Evolutionary conservation across 805 yeast species (phyloP).

Genomic region (Ogataea philodendri): DNA sequence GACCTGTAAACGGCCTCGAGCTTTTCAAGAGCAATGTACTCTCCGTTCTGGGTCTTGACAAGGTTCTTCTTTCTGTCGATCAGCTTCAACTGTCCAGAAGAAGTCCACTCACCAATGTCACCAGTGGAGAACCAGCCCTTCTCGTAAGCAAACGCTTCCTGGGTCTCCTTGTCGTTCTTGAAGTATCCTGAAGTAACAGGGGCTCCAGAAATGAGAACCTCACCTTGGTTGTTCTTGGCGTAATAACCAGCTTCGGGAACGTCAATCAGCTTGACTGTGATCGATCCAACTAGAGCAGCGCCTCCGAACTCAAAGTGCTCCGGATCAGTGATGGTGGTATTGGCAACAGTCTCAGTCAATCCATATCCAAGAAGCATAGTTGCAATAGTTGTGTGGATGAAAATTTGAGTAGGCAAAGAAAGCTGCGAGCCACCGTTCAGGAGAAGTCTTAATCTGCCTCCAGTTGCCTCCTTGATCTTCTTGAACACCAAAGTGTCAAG

Average conservation of each 20-base stretch:
- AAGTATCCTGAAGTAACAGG: slow-evolving; percentile 75
- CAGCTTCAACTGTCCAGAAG: slow-evolving; percentile 72
- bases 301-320: slow-evolving; percentile 66
- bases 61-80: slow-evolving; percentile 95
- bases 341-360: slow-evolving; percentile 93
- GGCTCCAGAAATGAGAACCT: slow-evolving; percentile 75
- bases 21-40: slow-evolving; percentile 95
- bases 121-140: slow-evolving; percentile 97
- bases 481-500: slow-evolving; percentile 78
- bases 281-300: slow-evolving; percentile 79
- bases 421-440: slow-evolving; percentile 95
- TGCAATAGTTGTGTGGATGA: slow-evolving; percentile 70
- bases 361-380: slow-evolving; percentile 96
- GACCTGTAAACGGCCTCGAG: slow-evolving; percentile 90
- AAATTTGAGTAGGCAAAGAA: slow-evolving; percentile 75
- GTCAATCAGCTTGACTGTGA: slow-evolving; percentile 86
- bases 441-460: slow-evolving; percentile 73
- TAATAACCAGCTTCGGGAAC: slow-evolving; percentile 88
- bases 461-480: slow-evolving; percentile 89
- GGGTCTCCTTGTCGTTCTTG: slow-evolving; percentile 79
- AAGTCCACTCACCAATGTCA: slow-evolving; percentile 92
- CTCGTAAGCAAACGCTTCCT: slow-evolving; percentile 63
- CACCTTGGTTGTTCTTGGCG: slow-evolving; percentile 92
- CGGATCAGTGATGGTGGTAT: slow-evolving; percentile 68
- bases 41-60: slow-evolving; percentile 95